phyloP scores from a whole-genome alignment of 345 rosid genomes.

The Pseudoturritis turrita region DNA sequence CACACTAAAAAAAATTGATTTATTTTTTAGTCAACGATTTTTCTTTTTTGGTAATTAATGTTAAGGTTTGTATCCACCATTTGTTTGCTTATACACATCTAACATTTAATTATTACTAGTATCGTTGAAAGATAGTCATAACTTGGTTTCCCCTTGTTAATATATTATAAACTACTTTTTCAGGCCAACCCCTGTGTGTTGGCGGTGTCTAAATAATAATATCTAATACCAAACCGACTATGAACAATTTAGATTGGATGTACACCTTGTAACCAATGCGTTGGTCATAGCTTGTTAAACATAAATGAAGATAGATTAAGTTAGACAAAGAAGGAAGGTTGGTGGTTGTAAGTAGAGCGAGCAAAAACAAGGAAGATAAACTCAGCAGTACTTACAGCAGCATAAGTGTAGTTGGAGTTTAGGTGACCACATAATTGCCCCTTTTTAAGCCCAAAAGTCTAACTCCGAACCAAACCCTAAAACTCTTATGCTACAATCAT shows the following conservation, averaged over 20 bases:
- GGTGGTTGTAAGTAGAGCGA: neutral
- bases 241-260: conserved; percentile 7
- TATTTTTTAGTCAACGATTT: neutral
- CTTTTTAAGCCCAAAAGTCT: neutral
- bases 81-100: neutral
- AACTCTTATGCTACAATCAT: neutral
- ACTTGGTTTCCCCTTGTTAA: neutral
- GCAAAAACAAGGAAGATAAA: neutral
- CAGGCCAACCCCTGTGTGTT: neutral
- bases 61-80: neutral
- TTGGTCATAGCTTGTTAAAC: neutral
- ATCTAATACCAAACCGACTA: neutral
- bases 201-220: conserved; percentile 16
- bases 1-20: neutral
- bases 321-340: too few relatives aligned
- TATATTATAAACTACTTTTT: too few relatives aligned
- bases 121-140: neutral
- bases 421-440: conserved; percentile 9
- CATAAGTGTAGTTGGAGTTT: neutral
- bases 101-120: neutral
- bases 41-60: neutral
- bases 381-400: neutral
- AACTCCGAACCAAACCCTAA: conserved; percentile 1
- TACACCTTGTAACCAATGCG: neutral
- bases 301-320: neutral